Evolutionary conservation across 805 yeast genomes (phyloP), one percentile per base, ranked within the genome.

Genomic region (Nakazawaea wickerhamii): DNA sequence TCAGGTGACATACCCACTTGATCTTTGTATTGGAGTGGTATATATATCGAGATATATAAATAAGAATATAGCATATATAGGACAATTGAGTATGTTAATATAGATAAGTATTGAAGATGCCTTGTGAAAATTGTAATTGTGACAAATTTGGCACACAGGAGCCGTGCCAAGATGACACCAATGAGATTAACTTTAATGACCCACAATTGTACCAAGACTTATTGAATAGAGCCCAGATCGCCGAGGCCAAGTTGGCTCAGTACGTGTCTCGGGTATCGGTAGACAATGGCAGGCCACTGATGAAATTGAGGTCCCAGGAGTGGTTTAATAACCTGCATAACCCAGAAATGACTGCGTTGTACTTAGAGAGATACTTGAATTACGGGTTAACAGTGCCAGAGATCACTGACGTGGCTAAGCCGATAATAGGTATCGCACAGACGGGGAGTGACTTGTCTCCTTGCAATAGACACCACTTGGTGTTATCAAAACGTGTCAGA

Each of bases 41-140:
- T 13, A 28, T 28, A 13, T 5, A 28, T n/a, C 10, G 31, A 11
- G 10, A 5, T 6, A 11, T 28, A 28, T 8, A 10, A 11, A 28
- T 8, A 28, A 11, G n/a, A 11, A 28, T 28, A 28, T 28, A 28
- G 10, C 10, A 25, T 25, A 25, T 23, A 8, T 11, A 23, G 27
- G 7, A 23, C 11, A 23, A 7, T 23, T 14, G 7, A 7, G 18
- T 7, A 30, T 7, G 18, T 15, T 15, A 30, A 9, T 7, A 18
- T 5, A 32, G 23, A 32, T 14, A 6, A 15, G 14, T 8, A 20
- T 14, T 6, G 9, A 17, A 8, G 11, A 53, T 53, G 57, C 45
- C 52, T 27, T 54, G 58, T 33, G 55, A 51, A 35, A 46, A 49
- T 30, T 54, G 58, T 40, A 51, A 43, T 17, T 54, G 58, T 40